A percentile compares a stretch with the other conserved stretches of the same genome.
phyloP scores from a whole-genome alignment of 805 yeast species.

The Metschnikowia noctiluminum region DNA sequence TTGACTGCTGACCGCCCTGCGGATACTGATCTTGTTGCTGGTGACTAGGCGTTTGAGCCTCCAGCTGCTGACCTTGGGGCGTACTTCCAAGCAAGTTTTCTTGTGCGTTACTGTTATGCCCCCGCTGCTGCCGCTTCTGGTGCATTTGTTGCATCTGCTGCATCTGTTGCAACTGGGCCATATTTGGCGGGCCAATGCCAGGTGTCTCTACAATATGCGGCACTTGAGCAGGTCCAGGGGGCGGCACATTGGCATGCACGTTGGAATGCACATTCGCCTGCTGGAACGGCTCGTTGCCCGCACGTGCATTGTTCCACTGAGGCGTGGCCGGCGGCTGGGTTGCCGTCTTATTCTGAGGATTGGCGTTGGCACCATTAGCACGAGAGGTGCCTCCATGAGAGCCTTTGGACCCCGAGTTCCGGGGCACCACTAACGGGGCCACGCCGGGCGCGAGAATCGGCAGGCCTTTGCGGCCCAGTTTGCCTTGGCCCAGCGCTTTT shows the following conservation, averaged over 20 bases:
- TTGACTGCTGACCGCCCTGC: not conserved
- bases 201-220: conserved; percentile 4
- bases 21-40: too few species aligned
- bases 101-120: not conserved
- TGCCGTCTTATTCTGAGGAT: not conserved
- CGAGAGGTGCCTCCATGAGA: not conserved
- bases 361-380: not conserved
- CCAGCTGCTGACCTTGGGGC: not conserved
- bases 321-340: conserved; percentile 3
- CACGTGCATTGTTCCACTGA: conserved; percentile 3
- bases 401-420: not conserved
- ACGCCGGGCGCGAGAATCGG: conserved; percentile 11
- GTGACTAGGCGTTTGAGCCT: not conserved
- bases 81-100: not conserved
- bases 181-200: not conserved
- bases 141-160: not conserved
- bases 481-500: conserved; percentile 2
- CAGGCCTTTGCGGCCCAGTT: conserved; percentile 6
- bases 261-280: not conserved
- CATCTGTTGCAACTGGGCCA: conserved; percentile 1
- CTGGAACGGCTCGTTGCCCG: not conserved
- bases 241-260: not conserved
- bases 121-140: not conserved
- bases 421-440: conserved; percentile 9
- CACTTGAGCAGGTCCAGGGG: not conserved